phyloP scores from a whole-genome alignment of 176 grass and related monocot species.

The Saccharum spontaneum region DNA sequence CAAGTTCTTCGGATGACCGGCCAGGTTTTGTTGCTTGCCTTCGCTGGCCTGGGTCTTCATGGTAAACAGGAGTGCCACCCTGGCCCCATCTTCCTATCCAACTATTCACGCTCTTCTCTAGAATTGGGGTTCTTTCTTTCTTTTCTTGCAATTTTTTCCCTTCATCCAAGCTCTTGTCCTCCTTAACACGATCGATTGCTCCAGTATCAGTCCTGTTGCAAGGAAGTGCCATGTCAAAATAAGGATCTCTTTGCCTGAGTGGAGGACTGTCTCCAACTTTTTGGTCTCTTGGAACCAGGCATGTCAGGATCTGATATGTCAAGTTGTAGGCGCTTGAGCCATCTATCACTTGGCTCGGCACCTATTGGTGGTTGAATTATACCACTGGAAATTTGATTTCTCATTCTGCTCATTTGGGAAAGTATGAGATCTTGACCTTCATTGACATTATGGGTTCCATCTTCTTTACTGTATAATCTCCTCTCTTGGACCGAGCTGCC shows the following conservation, averaged over 20 bases:
- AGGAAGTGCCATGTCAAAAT: not conserved
- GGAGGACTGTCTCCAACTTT: conserved; percentile 16
- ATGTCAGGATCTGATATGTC: conserved; percentile 23
- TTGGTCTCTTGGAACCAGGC: conserved; percentile 37
- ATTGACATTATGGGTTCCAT: not conserved
- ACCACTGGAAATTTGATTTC: conserved; percentile 22
- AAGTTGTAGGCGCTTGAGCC: conserved; percentile 59
- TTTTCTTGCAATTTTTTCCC: not conserved
- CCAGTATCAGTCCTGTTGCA: not conserved
- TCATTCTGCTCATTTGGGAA: conserved; percentile 34
- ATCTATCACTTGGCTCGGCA: conserved; percentile 35
- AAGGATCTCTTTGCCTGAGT: conserved; percentile 6
- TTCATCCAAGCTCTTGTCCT: conserved; percentile 1
- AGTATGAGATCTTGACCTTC: conserved; percentile 10
- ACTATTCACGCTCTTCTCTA: conserved; percentile 32
- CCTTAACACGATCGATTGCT: not conserved
- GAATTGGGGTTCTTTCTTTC: conserved; percentile 1
- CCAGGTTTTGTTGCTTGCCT: conserved; percentile 12
- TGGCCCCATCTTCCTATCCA: conserved; percentile 70
- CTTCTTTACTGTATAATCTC: conserved; percentile 18
- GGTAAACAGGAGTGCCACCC: not conserved
- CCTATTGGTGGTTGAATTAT: not conserved
- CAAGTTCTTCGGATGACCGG: conserved; percentile 8
- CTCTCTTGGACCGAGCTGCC: not conserved
- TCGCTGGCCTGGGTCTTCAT: not conserved